These are phyloP conservation scores for Cucurbita pepo DNA, from an alignment of 306 rosid species.

Conservation along the genomic window DNA sequence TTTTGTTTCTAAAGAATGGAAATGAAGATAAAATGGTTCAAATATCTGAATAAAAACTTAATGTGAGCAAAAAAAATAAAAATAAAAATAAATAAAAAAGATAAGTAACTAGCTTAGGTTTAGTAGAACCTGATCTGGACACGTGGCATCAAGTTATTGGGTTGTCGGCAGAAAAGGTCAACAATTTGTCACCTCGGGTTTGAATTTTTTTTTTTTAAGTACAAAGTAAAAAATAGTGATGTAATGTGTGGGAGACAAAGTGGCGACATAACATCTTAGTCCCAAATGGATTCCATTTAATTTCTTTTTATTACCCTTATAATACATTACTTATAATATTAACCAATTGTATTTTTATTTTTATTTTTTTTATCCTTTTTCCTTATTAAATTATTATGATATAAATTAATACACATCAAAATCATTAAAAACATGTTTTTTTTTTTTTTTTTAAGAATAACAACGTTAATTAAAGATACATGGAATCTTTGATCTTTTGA, in stretches of 20 bases:
- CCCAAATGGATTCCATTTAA: neutral
- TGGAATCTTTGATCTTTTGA: too few relatives aligned
- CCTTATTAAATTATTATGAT: too few relatives aligned
- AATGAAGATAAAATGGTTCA: too few relatives aligned
- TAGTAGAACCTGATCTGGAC: neutral
- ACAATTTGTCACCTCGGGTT: neutral
- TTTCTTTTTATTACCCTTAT: neutral
- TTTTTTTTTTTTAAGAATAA: too few relatives aligned
- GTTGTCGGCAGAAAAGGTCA: conserved; percentile 2
- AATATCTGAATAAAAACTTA: too few relatives aligned
- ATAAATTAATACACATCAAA: too few relatives aligned
- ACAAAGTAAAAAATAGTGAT: neutral
- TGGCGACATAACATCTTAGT: conserved; percentile 5
- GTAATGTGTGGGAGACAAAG: conserved; percentile 7
- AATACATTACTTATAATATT: neutral
- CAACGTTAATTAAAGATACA: too few relatives aligned
- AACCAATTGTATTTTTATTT: neutral
- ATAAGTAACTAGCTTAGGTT: neutral
- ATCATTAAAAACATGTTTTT: too few relatives aligned
- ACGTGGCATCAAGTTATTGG: neutral
- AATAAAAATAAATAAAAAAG: too few relatives aligned
- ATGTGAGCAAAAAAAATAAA: too few relatives aligned
- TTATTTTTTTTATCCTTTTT: neutral
- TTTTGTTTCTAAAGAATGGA: too few relatives aligned
- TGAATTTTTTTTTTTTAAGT: neutral